Percentiles rank a stretch among this genome's conserved stretches.
phyloP scores from a whole-genome alignment of 2,329 filamentous ascomycete species.

The Stemphylium lycopersici region DNA sequence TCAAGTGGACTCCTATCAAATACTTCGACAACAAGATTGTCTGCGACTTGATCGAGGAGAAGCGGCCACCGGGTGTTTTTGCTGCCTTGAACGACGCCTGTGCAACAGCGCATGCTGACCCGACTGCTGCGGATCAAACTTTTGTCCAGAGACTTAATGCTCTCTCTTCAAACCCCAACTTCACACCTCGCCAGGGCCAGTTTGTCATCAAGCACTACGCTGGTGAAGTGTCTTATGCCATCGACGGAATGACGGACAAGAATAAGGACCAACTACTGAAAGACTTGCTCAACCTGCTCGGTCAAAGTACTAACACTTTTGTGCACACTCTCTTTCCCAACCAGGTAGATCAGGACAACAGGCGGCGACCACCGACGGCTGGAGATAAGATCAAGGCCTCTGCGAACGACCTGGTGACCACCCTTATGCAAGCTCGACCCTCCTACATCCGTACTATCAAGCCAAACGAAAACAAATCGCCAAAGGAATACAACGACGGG shows the following conservation, averaged over 20 bases:
- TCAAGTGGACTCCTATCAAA: slow-evolving; percentile 98
- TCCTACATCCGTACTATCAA: slow-evolving; percentile 99
- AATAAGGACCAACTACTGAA: slow-evolving; percentile 98
- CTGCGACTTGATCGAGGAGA: slow-evolving; percentile 93
- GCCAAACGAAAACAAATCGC: slow-evolving; percentile 98
- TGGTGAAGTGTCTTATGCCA: slow-evolving; percentile 91
- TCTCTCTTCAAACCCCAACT: slow-evolving; percentile 84
- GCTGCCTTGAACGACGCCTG: slow-evolving; percentile 97
- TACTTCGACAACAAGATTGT: slow-evolving; percentile 99
- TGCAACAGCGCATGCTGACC: slow-evolving; percentile 96
- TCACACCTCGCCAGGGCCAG: slow-evolving; percentile 89
- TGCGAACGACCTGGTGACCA: slow-evolving; percentile 92
- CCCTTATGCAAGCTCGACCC: slow-evolving; percentile 94
- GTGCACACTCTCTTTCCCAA: slow-evolving; percentile 89
- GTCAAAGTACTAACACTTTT: slow-evolving; percentile 82
- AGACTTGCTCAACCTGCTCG: slow-evolving; percentile 86
- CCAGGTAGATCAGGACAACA: slow-evolving; percentile 94
- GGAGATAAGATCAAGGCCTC: slow-evolving; percentile 96
- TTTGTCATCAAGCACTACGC: slow-evolving; percentile 99
- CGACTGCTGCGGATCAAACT: slow-evolving; percentile 89
- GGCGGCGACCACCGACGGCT: slow-evolving; percentile 88
- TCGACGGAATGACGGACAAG: slow-evolving; percentile 98
- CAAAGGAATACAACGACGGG: slow-evolving; percentile 85
- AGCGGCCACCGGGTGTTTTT: slow-evolving; percentile 88
- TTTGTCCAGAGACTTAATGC: slow-evolving; percentile 94